Percentiles rank a stretch among this genome's conserved stretches.
These are phyloP conservation scores for Alternaria panax DNA, from an alignment of 2,329 filamentous ascomycete species.

Conservation along the genomic window DNA sequence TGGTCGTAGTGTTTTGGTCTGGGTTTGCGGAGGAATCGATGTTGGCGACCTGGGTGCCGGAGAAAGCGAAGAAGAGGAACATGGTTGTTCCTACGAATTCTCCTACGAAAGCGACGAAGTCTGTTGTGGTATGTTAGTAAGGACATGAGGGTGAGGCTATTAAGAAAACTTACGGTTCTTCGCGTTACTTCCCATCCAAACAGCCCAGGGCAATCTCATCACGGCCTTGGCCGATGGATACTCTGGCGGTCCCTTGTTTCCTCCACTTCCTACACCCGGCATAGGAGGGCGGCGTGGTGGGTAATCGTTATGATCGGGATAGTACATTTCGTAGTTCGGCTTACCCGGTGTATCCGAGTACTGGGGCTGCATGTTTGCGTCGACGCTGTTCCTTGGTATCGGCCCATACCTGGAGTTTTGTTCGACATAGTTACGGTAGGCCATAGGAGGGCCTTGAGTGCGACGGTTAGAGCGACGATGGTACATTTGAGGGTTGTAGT, in stretches of 20 bases:
- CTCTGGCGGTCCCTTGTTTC: constrained; percentile 29
- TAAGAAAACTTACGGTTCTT: constrained; percentile 42
- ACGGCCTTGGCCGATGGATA: constrained; percentile 47
- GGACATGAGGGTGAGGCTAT: not conserved
- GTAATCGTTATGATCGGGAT: constrained; percentile 34
- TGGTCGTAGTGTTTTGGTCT: constrained; percentile 52
- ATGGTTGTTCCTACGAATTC: constrained; percentile 56
- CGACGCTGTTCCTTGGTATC: constrained; percentile 23
- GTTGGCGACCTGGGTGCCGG: constrained; percentile 56
- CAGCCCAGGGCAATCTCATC: constrained; percentile 44
- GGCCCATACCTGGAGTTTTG: constrained; percentile 23
- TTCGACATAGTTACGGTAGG: constrained; percentile 29
- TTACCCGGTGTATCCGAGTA: constrained; percentile 34
- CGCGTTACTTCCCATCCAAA: constrained; percentile 48
- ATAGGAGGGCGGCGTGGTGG: constrained; percentile 17
- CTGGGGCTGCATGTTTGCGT: constrained; percentile 16
- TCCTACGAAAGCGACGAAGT: constrained; percentile 57
- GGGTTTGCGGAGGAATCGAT: constrained; percentile 54
- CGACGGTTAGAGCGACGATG: constrained; percentile 32
- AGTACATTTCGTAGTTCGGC: constrained; percentile 30
- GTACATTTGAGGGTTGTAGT: constrained; percentile 32
- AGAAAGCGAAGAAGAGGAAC: constrained; percentile 56
- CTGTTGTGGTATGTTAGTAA: constrained; percentile 17
- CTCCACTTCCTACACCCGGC: constrained; percentile 9
- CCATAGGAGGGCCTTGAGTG: constrained; percentile 35